Percentiles rank a stretch among this genome's conserved stretches.
Conservation (phyloP, 192 early-diverging fungal genomes). For the Coemansia sp. region DNA sequence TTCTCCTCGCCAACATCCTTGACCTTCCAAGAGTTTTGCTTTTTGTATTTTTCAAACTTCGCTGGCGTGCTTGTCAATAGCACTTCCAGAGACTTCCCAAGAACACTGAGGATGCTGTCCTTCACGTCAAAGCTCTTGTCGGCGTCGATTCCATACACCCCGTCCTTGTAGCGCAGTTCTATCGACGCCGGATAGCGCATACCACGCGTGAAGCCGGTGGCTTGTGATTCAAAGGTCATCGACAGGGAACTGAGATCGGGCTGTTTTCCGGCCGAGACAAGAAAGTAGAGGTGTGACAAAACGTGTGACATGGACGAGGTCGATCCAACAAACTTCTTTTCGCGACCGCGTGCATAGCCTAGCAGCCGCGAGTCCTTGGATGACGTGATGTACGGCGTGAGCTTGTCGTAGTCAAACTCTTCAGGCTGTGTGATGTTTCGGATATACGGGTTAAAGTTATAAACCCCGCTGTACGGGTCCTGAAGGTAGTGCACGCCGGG, state of each 20-base stretch:
- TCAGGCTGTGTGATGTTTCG: slow-evolving; percentile 74
- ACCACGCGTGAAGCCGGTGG: slow-evolving; percentile 62
- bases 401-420: slow-evolving; percentile 78
- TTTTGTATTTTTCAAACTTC: slow-evolving; percentile 71
- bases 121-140: slow-evolving; percentile 75
- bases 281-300: slow-evolving; percentile 75
- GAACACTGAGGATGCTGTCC: slow-evolving; percentile 68
- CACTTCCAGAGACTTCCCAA: slow-evolving; percentile 89
- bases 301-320: slow-evolving; percentile 83
- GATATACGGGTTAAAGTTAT: slow-evolving; percentile 81
- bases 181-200: slow-evolving; percentile 69
- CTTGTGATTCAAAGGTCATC: slow-evolving; percentile 61
- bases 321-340: slow-evolving; percentile 73
- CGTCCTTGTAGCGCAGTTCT: slow-evolving; percentile 66
- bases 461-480: slow-evolving; percentile 71
- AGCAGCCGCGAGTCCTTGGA: slow-evolving; percentile 67
- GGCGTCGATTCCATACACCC: slow-evolving; percentile 79
- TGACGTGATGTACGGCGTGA: slow-evolving; percentile 78
- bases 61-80: slow-evolving; percentile 67
- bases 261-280: slow-evolving; percentile 63
- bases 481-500: slow-evolving; percentile 80
- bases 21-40: slow-evolving; percentile 57
- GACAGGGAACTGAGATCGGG: slow-evolving; percentile 66
- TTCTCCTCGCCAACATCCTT: slow-evolving; percentile 60
- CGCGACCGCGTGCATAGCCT: slow-evolving; percentile 52